These are phyloP conservation scores for Termitomyces sp. DNA, from an alignment of 768 basidiomycete genomes.

Conservation along the genomic window DNA sequence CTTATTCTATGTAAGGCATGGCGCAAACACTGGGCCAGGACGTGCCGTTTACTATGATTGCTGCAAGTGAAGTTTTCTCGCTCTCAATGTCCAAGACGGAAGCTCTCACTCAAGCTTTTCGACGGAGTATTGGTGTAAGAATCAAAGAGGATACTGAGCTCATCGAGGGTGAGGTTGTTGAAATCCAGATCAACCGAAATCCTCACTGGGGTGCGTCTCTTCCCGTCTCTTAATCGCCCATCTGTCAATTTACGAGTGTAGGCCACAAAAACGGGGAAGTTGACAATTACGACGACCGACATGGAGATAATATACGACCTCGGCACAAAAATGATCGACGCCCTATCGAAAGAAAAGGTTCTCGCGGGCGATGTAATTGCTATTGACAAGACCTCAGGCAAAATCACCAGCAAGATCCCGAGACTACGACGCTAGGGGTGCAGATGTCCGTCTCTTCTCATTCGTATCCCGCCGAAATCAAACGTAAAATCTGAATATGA, in stretches of 20 bases:
- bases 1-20: slow-evolving; percentile 60
- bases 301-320: slow-evolving; percentile 99
- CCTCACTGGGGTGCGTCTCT: slow-evolving; percentile 82
- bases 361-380: slow-evolving; percentile 91
- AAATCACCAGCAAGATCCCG: slow-evolving; percentile 95
- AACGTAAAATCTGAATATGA: background rate
- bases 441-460: slow-evolving; percentile 68
- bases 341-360: slow-evolving; percentile 95
- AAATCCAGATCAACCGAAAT: slow-evolving; percentile 97
- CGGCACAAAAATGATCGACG: slow-evolving; percentile 99
- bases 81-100: slow-evolving; percentile 99
- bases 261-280: slow-evolving; percentile 97
- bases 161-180: slow-evolving; percentile 97
- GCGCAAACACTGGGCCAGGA: slow-evolving; percentile 91
- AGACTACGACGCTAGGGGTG: slow-evolving; percentile 99
- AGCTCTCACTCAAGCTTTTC: slow-evolving; percentile 93
- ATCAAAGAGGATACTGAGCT: slow-evolving; percentile 98
- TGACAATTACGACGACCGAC: slow-evolving; percentile 97
- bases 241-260: slow-evolving; percentile 25
- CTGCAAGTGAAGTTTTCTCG: slow-evolving; percentile 97
- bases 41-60: slow-evolving; percentile 97
- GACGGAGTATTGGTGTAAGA: slow-evolving; percentile 93
- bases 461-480: background rate
- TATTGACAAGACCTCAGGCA: slow-evolving; percentile 97
- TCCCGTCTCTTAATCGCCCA: slow-evolving; percentile 1